Conservation (phyloP, 208 protist species). For the Acanthamoeba healyi region DNA sequence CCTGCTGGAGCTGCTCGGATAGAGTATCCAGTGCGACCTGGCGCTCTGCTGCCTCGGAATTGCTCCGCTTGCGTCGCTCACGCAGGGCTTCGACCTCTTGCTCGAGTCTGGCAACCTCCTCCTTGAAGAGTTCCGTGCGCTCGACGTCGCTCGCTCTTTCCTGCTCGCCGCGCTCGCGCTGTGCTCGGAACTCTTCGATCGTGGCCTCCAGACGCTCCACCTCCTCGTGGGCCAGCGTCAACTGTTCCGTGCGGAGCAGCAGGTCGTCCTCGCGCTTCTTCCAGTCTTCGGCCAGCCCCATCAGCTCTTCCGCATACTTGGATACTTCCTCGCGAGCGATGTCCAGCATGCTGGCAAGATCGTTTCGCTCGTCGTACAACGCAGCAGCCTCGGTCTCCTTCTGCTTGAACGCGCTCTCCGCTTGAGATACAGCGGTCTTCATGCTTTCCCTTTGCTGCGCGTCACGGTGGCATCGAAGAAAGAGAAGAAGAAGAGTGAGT, state of each 20-base stretch:
- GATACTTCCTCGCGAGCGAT: slow-evolving; percentile 9
- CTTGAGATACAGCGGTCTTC: not conserved
- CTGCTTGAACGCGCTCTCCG: not conserved
- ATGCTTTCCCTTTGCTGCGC: too few species aligned
- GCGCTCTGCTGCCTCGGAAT: not conserved
- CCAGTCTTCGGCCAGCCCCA: not conserved
- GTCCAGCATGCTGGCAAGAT: slow-evolving; percentile 1
- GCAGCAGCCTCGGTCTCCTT: not conserved
- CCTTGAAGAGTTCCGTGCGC: too few species aligned
- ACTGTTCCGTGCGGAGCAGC: too few species aligned
- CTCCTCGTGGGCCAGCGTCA: not conserved
- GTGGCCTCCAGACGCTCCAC: not conserved
- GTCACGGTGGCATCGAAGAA: too few species aligned
- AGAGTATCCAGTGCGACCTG: not conserved
- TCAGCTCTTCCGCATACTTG: not conserved
- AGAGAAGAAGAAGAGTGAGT: too few species aligned
- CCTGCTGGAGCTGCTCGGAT: not conserved
- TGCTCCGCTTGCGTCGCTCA: not conserved
- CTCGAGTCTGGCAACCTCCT: not conserved
- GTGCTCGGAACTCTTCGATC: not conserved
- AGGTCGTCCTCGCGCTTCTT: not conserved
- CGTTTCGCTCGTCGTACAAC: not conserved
- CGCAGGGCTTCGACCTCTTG: not conserved
- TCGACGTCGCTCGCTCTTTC: too few species aligned
- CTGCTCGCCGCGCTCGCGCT: not conserved